These are phyloP conservation scores for Cercospora berteroae DNA, from an alignment of 2,329 filamentous ascomycete species.

Conservation along the genomic window DNA sequence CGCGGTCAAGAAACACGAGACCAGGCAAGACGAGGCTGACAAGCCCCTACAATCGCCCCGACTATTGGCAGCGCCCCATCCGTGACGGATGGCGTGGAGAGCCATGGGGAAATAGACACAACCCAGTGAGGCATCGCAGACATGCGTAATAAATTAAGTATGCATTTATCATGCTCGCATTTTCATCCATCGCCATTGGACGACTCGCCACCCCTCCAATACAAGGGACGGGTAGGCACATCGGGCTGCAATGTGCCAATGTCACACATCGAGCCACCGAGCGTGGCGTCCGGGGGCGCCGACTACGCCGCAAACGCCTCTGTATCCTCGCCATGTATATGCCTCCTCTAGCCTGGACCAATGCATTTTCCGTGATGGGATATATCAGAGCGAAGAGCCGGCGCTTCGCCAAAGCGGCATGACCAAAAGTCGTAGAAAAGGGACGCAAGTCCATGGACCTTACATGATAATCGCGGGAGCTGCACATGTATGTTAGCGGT, in stretches of 20 bases:
- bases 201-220: slow-evolving; percentile 1
- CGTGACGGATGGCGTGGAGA: not conserved
- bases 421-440: not conserved
- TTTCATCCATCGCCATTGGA: not conserved
- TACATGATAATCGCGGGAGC: slow-evolving; percentile 31
- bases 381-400: slow-evolving; percentile 16
- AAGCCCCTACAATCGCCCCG: not conserved
- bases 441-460: not conserved
- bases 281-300: not conserved
- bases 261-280: slow-evolving; percentile 2
- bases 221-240: not conserved
- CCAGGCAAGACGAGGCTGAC: not conserved
- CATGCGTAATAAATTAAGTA: slow-evolving; percentile 1
- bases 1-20: not conserved
- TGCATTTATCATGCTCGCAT: slow-evolving; percentile 1
- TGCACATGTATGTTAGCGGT: slow-evolving; percentile 16
- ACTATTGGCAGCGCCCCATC: not conserved
- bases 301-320: slow-evolving; percentile 7
- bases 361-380: slow-evolving; percentile 12
- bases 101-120: not conserved
- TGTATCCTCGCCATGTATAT: slow-evolving; percentile 12
- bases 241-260: slow-evolving; percentile 7
- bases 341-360: not conserved
- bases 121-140: not conserved
- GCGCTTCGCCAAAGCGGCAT: slow-evolving; percentile 7